Percentiles rank a stretch among this genome's conserved stretches.
These are phyloP conservation scores for Cyberlindnera saturnus DNA, from an alignment of 805 yeast genomes.

Conservation along the genomic window DNA sequence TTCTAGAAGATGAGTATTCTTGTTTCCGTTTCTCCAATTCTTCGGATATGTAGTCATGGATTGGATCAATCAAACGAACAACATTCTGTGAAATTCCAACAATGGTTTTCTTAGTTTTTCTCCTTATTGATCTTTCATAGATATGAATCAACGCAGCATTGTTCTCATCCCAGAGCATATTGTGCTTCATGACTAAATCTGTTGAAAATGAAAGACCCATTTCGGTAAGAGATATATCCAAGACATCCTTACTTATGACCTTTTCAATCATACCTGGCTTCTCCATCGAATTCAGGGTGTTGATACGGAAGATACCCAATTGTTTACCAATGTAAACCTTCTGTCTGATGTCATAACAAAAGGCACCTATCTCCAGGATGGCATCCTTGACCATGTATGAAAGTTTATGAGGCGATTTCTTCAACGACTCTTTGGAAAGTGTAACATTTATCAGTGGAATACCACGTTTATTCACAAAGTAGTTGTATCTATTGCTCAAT, in stretches of 20 bases:
- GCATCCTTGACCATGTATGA: constrained; percentile 57
- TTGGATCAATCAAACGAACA: constrained; percentile 81
- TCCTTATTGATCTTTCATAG: constrained; percentile 41
- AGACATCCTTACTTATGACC: constrained; percentile 65
- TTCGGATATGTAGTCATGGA: constrained; percentile 73
- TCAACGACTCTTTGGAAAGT: constrained; percentile 29
- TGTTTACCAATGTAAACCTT: constrained; percentile 70
- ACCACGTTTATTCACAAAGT: constrained; percentile 38
- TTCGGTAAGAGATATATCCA: constrained; percentile 36
- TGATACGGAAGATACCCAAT: constrained; percentile 83
- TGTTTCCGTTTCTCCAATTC: constrained; percentile 45
- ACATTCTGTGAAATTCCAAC: constrained; percentile 23
- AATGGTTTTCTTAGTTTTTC: constrained; percentile 24
- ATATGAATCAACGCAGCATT: constrained; percentile 80
- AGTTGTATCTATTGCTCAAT: constrained; percentile 53
- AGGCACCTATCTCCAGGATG: constrained; percentile 78
- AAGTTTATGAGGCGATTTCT: constrained; percentile 30
- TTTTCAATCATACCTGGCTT: constrained; percentile 71
- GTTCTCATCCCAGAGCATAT: constrained; percentile 88
- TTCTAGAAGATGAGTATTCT: constrained; percentile 54
- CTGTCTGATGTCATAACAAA: constrained; percentile 57
- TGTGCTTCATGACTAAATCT: constrained; percentile 60
- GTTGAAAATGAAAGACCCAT: constrained; percentile 36
- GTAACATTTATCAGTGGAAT: constrained; percentile 33
- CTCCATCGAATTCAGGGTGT: constrained; percentile 86